Base-by-base conservation (phyloP, 2,329 filamentous ascomycete species). In the Teratosphaeria destructans region DNA sequence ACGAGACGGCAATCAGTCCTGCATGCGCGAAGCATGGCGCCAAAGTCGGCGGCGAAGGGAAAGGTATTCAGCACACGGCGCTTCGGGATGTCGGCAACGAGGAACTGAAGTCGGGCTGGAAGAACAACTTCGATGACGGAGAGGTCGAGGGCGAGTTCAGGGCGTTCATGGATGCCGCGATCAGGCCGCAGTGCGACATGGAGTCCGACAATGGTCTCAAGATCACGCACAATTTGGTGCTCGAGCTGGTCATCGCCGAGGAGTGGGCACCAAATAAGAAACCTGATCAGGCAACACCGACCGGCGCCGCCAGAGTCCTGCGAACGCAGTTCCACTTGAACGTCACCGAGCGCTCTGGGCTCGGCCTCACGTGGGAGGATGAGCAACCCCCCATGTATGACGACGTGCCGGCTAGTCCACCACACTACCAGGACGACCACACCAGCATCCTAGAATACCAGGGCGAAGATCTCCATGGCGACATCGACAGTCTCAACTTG, bases 331-430 rank as follows among this genome's bases (percentile, higher is more conserved):
- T 96, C 78, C 85, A 83, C 67, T 81, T 94, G 57, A 79, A 85
- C 60, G 81, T 97, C 59, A 96, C 92, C 3, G 88, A 95, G 76
- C 84, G 89, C 61, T 83, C 84, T 23, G 93, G 93, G 19, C 82
- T 96, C 71, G 92, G 93, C 56, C 92, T 99, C 68, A 90, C 88
- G 66, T 99, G 94, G 93, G 93, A 97, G 67, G 93, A 96, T 75
- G 93, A 99, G 78, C 86, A 89, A 70, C 93, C 93, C 12, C 93
- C 93, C 0, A 84, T 95, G 66, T 99, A 99, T 75, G 88, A 94
- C 74, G 90, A 97, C 71, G 91, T 97, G 52, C 92, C 93, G 0
- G 86, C 85, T 2, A 90, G 87, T 68, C 93, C 93, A 55, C 93
- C 93, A 8, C 75, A 75, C 53, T 81, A 79, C 65, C 74, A 74